Evolutionary conservation across 306 rosid genomes (phyloP).

Genomic region (Canavalia gladiata): DNA sequence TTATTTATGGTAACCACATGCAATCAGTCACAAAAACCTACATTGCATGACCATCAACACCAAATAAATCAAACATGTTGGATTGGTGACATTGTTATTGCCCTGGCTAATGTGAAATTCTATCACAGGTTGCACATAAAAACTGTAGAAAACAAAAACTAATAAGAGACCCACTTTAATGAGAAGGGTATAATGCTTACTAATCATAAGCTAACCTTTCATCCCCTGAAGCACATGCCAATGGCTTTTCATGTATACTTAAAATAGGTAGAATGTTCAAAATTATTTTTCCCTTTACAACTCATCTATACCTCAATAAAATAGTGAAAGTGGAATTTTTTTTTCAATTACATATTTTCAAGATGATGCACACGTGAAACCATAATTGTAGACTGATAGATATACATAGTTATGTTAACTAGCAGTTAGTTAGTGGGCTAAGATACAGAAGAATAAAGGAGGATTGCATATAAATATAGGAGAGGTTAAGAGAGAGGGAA

Average conservation of each 20-base stretch:
- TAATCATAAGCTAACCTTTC: not conserved
- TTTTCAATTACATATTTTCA: not conserved
- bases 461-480: too few species aligned
- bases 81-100: not conserved
- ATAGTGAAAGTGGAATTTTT: not conserved
- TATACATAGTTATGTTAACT: too few species aligned
- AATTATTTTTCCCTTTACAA: not conserved
- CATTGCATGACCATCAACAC: not conserved
- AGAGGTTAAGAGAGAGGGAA: too few species aligned
- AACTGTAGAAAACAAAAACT: not conserved
- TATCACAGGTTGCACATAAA: not conserved
- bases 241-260: not conserved
- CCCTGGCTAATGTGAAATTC: conserved; percentile 25
- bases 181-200: not conserved
- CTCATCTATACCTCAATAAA: not conserved
- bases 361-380: too few species aligned
- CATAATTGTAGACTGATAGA: too few species aligned
- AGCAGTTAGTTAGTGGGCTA: too few species aligned
- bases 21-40: conserved; percentile 17
- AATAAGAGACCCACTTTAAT: not conserved
- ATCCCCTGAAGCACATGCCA: not conserved
- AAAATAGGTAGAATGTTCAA: not conserved
- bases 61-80: conserved; percentile 32
- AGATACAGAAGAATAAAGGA: too few species aligned
- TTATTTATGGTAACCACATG: not conserved